Base-by-base conservation (phyloP, 2,329 filamentous ascomycete species). In the Nemania serpens region DNA sequence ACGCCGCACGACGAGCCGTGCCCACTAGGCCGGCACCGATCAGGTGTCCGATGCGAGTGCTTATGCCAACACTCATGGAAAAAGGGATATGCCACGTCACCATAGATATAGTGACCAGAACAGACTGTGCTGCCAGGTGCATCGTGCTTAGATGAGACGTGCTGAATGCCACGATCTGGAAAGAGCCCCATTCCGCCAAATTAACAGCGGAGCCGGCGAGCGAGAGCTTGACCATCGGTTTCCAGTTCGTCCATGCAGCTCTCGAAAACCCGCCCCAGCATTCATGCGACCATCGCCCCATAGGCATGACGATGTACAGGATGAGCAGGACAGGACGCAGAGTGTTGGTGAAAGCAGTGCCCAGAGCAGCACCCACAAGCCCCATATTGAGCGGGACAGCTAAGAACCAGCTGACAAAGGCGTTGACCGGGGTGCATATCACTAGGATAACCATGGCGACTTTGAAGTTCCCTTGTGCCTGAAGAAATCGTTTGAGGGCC, bases 381-480 rank as follows among this genome's bases (percentile, higher is more conserved):
- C 81, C 79, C 76, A 82, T 77, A 0, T 63, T 70, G 2, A 78
- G 51, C 7, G 66, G 68, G 58, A 79, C 76, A 0, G 76, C 80
- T n/a, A 84, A 79, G 3, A 81, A 59, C 74, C 81, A 84, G 65
- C 80, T 82, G 18, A 83, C 69, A 0, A 79, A 59, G n/a, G 79
- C 77, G 60, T 84, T 84, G 17, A 81, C 62, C 0, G 81, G 81
- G 0, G 80, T 77, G 42, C 79, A 79, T 34, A 83, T 66, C 1
- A 83, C 43, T 4, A 84, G 71, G 25, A 82, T 76, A 12, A 76
- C 71, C 65, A 83, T 62, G 20, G 60, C 60, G 2, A 62, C 79
- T 22, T 78, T 77, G 71, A 84, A 84, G 41, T 82, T 75, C 1
- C 83, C 82, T 61, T 85, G 82, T 0, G 83, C 81, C 67, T 85